Percentiles rank a stretch among this genome's conserved stretches.
Conservation (phyloP, 805 yeast genomes). For the Kodamaea restingae region DNA sequence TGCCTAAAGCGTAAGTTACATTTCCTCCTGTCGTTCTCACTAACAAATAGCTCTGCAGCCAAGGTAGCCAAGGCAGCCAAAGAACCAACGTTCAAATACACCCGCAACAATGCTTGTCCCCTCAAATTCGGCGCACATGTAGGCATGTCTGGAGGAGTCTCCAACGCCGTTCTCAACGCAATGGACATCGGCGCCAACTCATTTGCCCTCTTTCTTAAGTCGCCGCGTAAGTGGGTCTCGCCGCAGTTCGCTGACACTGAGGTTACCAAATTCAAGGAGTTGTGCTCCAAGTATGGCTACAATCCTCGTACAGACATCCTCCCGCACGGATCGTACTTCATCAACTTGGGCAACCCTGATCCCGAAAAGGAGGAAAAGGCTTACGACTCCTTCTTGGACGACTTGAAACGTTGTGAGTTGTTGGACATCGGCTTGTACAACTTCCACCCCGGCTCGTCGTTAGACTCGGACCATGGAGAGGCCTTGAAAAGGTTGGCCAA, state of each 20-base stretch:
- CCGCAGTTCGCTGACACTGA: slow-evolving; percentile 70
- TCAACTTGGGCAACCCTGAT: slow-evolving; percentile 91
- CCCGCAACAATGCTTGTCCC: slow-evolving; percentile 40
- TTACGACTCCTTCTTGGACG: slow-evolving; percentile 76
- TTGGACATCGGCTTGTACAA: slow-evolving; percentile 83
- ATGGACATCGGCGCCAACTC: slow-evolving; percentile 62
- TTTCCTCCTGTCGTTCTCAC: background rate
- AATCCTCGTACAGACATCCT: slow-evolving; percentile 74
- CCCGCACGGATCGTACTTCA: slow-evolving; percentile 94
- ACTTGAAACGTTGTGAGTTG: slow-evolving; percentile 79
- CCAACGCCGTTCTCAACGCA: slow-evolving; percentile 62
- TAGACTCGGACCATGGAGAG: slow-evolving; percentile 59
- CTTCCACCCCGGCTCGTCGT: slow-evolving; percentile 88
- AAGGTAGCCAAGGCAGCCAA: slow-evolving; percentile 8
- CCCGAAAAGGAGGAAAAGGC: slow-evolving; percentile 72
- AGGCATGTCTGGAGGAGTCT: slow-evolving; percentile 75
- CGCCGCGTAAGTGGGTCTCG: slow-evolving; percentile 88
- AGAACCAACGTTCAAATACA: slow-evolving; percentile 19
- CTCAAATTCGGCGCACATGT: slow-evolving; percentile 88
- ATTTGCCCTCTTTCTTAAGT: slow-evolving; percentile 86
- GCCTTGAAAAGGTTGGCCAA: slow-evolving; percentile 70
- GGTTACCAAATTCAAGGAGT: slow-evolving; percentile 56
- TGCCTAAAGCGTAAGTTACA: slow-evolving; percentile 12
- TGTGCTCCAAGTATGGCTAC: slow-evolving; percentile 62
- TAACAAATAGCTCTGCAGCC: slow-evolving; percentile 1